phyloP scores from a whole-genome alignment of 2,329 filamentous ascomycete genomes.

The Juglanconis juglandina region DNA sequence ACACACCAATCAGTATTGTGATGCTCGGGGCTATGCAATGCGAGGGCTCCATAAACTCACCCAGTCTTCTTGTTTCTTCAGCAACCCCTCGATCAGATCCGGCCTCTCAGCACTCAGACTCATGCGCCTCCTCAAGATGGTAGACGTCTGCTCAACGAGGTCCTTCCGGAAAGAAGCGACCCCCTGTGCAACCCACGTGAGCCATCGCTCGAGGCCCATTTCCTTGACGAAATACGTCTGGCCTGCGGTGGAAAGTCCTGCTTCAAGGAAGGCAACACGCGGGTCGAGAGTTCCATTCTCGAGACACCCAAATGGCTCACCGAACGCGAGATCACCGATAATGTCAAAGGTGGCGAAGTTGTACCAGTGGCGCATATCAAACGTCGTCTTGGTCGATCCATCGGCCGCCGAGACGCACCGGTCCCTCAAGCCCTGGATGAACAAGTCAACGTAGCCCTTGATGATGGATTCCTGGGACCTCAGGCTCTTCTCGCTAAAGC shows the following conservation, averaged over 20 bases:
- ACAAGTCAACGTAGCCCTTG: conserved; percentile 23
- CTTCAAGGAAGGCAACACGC: conserved; percentile 27
- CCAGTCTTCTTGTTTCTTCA: conserved; percentile 22
- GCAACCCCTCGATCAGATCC: conserved; percentile 27
- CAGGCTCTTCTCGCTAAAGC: conserved; percentile 29
- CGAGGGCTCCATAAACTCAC: neutral
- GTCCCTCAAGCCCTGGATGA: conserved; percentile 19
- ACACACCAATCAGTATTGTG: neutral
- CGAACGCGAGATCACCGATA: conserved; percentile 42
- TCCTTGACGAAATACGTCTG: conserved; percentile 5
- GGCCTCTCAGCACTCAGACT: conserved; percentile 18
- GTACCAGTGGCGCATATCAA: conserved; percentile 26
- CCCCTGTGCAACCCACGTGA: neutral
- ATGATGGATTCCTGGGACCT: conserved; percentile 29
- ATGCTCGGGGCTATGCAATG: neutral
- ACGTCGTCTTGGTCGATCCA: neutral
- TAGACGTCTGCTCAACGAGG: neutral
- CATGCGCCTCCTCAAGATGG: conserved; percentile 20
- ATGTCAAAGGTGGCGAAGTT: conserved; percentile 37
- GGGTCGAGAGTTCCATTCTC: conserved; percentile 24
- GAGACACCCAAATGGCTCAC: conserved; percentile 38
- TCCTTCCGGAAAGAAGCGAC: neutral
- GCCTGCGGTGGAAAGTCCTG: conserved; percentile 19
- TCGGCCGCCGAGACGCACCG: neutral
- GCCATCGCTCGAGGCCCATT: conserved; percentile 8